phyloP scores from a whole-genome alignment of 148 eudicot genomes.

The Agrostemma githago region DNA sequence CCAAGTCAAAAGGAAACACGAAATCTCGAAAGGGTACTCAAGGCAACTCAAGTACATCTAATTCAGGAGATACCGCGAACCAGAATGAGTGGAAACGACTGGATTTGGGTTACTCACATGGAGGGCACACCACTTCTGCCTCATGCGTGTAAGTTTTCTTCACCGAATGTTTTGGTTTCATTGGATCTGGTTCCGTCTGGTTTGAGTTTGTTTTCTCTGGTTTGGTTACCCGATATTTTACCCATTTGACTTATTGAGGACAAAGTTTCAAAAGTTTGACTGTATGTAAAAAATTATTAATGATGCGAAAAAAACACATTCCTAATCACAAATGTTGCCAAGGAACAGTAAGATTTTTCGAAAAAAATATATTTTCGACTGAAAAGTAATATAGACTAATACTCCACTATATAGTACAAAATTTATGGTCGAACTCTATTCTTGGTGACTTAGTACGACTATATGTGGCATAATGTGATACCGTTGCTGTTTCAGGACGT shows the following conservation, averaged over 20 bases:
- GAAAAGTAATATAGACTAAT: too few species aligned
- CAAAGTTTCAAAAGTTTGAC: not conserved
- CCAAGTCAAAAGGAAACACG: constrained; percentile 38
- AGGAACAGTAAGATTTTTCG: not conserved
- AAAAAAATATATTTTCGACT: not conserved
- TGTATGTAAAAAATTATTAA: not conserved
- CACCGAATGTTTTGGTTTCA: not conserved
- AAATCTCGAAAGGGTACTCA: constrained; percentile 36
- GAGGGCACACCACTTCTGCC: constrained; percentile 86
- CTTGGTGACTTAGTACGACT: not conserved
- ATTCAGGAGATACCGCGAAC: constrained; percentile 29
- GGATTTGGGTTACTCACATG: constrained; percentile 62
- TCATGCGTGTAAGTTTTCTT: constrained; percentile 79
- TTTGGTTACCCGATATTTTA: not conserved
- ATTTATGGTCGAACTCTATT: not conserved
- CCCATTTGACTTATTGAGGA: not conserved
- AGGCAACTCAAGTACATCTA: constrained; percentile 32
- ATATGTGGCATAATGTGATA: not conserved
- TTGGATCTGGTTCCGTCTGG: not conserved
- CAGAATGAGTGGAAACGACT: constrained; percentile 43
- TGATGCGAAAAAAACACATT: not conserved
- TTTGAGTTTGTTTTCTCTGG: not conserved
- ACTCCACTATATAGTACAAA: too few species aligned
- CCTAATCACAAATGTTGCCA: too few species aligned
- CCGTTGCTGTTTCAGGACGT: constrained; percentile 43